phyloP scores from a whole-genome alignment of 306 rosid genomes.

The Cicer chorassanicum region DNA sequence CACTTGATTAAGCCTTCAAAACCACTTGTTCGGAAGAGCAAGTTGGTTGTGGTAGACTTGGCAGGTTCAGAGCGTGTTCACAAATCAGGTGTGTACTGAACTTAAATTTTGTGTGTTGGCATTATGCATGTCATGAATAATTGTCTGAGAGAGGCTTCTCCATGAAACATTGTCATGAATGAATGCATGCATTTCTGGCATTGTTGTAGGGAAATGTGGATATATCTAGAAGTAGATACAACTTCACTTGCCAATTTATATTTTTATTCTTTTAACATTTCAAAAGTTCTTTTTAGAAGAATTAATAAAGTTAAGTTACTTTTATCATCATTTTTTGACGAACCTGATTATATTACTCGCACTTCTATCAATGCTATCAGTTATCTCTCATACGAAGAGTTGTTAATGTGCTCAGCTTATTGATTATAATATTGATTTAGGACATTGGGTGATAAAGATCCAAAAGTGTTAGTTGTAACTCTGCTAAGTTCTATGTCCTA shows the following conservation, averaged over 20 bases:
- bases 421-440: slow-evolving; percentile 3
- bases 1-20: slow-evolving; percentile 73
- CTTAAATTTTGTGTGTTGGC: slow-evolving; percentile 24
- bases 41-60: slow-evolving; percentile 93
- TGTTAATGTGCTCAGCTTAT: not conserved
- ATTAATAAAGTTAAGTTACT: slow-evolving; percentile 15
- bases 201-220: slow-evolving; percentile 21
- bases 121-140: slow-evolving; percentile 28
- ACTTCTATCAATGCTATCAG: slow-evolving; percentile 25
- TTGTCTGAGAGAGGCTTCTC: slow-evolving; percentile 31
- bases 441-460: not conserved
- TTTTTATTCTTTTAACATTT: slow-evolving; percentile 8
- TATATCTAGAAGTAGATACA: slow-evolving; percentile 11
- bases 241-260: slow-evolving; percentile 2
- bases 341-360: slow-evolving; percentile 6
- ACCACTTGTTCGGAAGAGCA: slow-evolving; percentile 89
- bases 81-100: slow-evolving; percentile 81
- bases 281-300: not conserved
- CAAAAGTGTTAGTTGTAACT: not conserved
- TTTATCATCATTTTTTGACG: not conserved
- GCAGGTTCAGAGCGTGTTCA: slow-evolving; percentile 98
- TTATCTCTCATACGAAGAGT: slow-evolving; percentile 5
- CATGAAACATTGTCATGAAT: slow-evolving; percentile 23
- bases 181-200: slow-evolving; percentile 28
- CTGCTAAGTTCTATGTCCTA: slow-evolving; percentile 28